These are phyloP conservation scores for Tolypocladium ophioglossoides DNA, from an alignment of 2,329 filamentous ascomycete species.

Conservation along the genomic window DNA sequence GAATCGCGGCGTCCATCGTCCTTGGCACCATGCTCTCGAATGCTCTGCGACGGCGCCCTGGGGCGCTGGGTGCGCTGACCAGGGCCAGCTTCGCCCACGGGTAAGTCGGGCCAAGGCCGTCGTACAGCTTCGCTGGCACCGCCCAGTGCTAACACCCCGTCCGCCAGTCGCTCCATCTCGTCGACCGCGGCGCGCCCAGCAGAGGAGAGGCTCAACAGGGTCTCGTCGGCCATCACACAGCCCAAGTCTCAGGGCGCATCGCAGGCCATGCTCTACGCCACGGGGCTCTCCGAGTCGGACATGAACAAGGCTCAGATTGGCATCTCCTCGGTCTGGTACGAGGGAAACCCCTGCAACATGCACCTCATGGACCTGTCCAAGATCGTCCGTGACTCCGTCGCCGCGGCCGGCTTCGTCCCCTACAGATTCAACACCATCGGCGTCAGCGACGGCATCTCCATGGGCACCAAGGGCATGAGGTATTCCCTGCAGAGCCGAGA, in stretches of 20 bases:
- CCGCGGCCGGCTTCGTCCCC: conserved; percentile 67
- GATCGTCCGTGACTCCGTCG: conserved; percentile 53
- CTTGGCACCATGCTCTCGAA: conserved; percentile 8
- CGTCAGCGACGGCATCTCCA: conserved; percentile 94
- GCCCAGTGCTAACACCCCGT: background rate
- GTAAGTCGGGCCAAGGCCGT: conserved; percentile 3
- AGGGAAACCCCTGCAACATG: conserved; percentile 99
- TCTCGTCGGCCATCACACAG: conserved; percentile 81
- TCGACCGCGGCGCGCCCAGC: conserved; percentile 35
- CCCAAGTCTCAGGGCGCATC: conserved; percentile 97
- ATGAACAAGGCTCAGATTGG: conserved; percentile 96
- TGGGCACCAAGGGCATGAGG: conserved; percentile 96
- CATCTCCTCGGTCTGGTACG: conserved; percentile 97
- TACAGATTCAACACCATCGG: conserved; percentile 99
- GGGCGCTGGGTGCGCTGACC: conserved; percentile 5
- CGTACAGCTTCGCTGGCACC: background rate
- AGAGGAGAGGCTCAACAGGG: conserved; percentile 63
- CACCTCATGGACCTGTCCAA: conserved; percentile 85
- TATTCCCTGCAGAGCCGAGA: conserved; percentile 92
- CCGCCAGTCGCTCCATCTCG: conserved; percentile 38
- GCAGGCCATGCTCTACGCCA: conserved; percentile 97
- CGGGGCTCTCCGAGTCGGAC: conserved; percentile 73
- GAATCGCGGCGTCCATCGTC: background rate
- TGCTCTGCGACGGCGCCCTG: conserved; percentile 7
- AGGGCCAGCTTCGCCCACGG: conserved; percentile 4